Evolutionary conservation across 176 grass and related monocot genomes (phyloP).

Genomic region (Rhynchospora pubera): DNA sequence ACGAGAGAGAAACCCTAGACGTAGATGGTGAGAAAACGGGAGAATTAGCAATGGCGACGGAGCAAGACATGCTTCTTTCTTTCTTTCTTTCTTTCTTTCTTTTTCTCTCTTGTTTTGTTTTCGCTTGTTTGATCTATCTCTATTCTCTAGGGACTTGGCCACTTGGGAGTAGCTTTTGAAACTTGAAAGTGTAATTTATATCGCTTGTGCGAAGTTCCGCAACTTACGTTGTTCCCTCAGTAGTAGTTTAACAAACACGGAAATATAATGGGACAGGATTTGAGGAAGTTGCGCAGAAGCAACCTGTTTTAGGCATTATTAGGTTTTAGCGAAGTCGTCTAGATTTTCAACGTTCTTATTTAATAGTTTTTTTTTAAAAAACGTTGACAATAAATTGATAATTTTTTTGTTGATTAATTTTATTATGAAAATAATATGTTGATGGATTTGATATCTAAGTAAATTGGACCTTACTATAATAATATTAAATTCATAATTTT

Average conservation of each 20-base stretch:
- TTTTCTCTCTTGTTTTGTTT: background rate
- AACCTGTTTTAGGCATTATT: background rate
- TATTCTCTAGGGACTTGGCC: background rate
- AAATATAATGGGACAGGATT: background rate
- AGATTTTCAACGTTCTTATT: too few relatives aligned
- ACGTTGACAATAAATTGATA: too few relatives aligned
- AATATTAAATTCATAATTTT: too few relatives aligned
- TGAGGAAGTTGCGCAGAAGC: conserved; percentile 8
- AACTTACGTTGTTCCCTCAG: conserved; percentile 11
- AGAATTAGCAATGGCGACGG: conserved; percentile 79
- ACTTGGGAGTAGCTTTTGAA: background rate
- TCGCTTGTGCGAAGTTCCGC: background rate
- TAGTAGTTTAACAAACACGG: conserved; percentile 25
- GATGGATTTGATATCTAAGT: too few relatives aligned
- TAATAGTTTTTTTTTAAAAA: too few relatives aligned
- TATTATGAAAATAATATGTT: too few relatives aligned
- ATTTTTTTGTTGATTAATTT: too few relatives aligned
- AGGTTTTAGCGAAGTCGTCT: background rate
- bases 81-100: background rate
- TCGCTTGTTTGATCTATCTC: conserved; percentile 14
- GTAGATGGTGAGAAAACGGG: conserved; percentile 91
- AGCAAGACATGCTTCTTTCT: conserved; percentile 53
- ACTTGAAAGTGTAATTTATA: conserved; percentile 11
- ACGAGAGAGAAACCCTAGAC: conserved; percentile 61
- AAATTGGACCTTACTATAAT: too few relatives aligned